Conservation (phyloP, 345 rosid genomes). For the Brassica nigra region DNA sequence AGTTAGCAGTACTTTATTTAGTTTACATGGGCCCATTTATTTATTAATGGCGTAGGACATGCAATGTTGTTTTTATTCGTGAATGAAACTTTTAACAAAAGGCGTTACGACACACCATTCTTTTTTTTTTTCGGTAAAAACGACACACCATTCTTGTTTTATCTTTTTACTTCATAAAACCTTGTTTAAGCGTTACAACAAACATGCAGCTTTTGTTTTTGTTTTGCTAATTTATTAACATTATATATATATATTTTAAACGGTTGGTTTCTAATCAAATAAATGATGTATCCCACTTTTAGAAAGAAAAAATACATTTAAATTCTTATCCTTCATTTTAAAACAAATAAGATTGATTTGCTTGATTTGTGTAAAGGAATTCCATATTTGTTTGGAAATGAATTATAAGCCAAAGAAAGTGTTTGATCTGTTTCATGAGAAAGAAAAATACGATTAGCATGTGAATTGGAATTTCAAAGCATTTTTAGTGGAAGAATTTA, state of each 20-base stretch:
- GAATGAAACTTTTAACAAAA: neutral
- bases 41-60: constrained; percentile 34
- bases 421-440: constrained; percentile 3
- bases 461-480: neutral
- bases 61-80: constrained; percentile 19
- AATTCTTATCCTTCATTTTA: neutral
- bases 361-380: neutral
- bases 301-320: neutral
- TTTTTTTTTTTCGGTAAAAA: neutral
- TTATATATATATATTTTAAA: neutral
- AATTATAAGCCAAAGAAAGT: neutral
- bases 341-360: neutral
- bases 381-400: constrained; percentile 2
- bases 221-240: neutral
- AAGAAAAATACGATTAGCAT: neutral
- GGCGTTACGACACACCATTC: constrained; percentile 1
- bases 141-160: constrained; percentile 2
- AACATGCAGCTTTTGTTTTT: neutral
- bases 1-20: neutral
- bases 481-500: neutral
- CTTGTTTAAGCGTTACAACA: constrained; percentile 12
- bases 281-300: neutral
- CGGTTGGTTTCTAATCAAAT: neutral
- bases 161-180: neutral
- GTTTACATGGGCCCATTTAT: neutral